Evolutionary conservation across 164 flowering plant species (phyloP).

Genomic region (Aristolochia californica): DNA sequence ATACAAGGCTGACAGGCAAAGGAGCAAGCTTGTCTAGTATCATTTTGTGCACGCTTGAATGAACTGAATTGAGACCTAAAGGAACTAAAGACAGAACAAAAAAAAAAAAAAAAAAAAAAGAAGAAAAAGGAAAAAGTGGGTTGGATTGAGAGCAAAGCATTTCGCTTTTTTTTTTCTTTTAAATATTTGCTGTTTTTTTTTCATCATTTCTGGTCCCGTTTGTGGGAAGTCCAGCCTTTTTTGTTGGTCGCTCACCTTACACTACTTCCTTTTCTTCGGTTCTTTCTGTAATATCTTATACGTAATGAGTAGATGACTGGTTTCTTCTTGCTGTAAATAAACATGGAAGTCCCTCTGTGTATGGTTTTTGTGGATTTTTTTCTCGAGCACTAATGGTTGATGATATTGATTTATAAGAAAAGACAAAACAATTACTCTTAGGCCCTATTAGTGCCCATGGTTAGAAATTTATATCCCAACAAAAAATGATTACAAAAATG

Average conservation of each 20-base stretch:
- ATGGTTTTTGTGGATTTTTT: background rate
- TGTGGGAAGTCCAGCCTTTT: constrained; percentile 4
- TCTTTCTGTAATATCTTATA: constrained; percentile 5
- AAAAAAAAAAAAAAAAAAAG: background rate
- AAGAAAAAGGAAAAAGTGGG: constrained; percentile 2
- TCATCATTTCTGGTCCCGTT: background rate
- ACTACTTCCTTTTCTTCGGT: constrained; percentile 1
- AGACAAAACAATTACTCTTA: too few relatives aligned
- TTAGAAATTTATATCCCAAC: too few relatives aligned
- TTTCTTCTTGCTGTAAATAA: constrained; percentile 6
- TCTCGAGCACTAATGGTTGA: too few relatives aligned
- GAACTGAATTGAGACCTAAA: background rate
- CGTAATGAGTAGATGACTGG: constrained; percentile 1
- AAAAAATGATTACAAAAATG: too few relatives aligned
- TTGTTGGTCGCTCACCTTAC: background rate
- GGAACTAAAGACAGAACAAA: background rate
- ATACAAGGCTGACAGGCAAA: constrained; percentile 5
- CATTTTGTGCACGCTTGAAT: background rate
- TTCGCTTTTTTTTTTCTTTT: background rate
- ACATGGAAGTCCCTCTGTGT: background rate
- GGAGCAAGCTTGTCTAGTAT: constrained; percentile 7
- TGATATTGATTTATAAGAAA: too few relatives aligned
- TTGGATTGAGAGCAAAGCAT: constrained; percentile 6
- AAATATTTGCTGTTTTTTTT: too few relatives aligned
- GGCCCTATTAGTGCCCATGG: too few relatives aligned